These are phyloP conservation scores for Protea cynaroides DNA, from an alignment of 164 flowering plant species.

Conservation along the genomic window DNA sequence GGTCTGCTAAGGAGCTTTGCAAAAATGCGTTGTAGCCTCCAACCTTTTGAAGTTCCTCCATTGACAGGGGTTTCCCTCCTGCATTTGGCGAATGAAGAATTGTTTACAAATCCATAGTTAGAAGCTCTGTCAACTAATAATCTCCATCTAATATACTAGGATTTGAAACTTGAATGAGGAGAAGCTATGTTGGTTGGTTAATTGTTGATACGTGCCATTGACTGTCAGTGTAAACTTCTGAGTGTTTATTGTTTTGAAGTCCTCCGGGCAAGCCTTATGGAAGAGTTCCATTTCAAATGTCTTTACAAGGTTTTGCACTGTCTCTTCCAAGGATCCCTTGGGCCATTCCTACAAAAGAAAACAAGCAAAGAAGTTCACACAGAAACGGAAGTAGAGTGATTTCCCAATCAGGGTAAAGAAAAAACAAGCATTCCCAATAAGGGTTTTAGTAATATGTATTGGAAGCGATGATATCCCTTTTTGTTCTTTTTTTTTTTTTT, in stretches of 20 bases:
- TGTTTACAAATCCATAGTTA: too few species aligned
- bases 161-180: neutral
- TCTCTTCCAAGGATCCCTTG: conserved; percentile 56
- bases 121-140: too few species aligned
- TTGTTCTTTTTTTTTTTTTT: too few species aligned
- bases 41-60: conserved; percentile 24
- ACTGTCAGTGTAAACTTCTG: conserved; percentile 32
- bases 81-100: neutral
- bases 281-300: conserved; percentile 83
- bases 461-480: too few species aligned
- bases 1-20: conserved; percentile 49
- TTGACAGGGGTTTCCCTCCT: conserved; percentile 37
- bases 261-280: conserved; percentile 38
- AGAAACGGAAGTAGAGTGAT: too few species aligned
- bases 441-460: too few species aligned
- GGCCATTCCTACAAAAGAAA: conserved; percentile 85
- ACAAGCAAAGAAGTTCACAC: too few species aligned
- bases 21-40: conserved; percentile 61
- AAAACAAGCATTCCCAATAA: too few species aligned
- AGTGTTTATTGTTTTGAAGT: conserved; percentile 40
- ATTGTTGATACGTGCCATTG: conserved; percentile 37
- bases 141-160: neutral
- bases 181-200: too few species aligned
- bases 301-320: conserved; percentile 65
- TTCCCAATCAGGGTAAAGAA: too few species aligned